Evolutionary conservation across 164 flowering plant species (phyloP), one percentile per base, ranked within the genome.

Genomic region (Dillenia turbinata): DNA sequence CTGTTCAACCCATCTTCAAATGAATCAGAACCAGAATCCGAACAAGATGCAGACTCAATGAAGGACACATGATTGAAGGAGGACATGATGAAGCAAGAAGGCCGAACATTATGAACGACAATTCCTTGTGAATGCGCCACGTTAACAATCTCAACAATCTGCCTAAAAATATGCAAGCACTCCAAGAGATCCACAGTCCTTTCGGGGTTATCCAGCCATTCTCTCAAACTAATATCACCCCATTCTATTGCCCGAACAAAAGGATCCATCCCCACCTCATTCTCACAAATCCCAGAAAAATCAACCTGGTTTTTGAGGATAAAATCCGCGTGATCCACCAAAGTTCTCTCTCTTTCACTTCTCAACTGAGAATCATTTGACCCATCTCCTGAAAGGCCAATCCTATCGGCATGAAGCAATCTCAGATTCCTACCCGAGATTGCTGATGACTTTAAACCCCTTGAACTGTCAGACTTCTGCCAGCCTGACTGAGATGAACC

Each of bases 51-150:
- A 14, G 99, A 95, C 69, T 92, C 97, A 14, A 95, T 86, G 69
- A 95, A 95, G 49, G 97, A 78, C 44, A 95, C 86, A 47, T 76
- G 95, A 66, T 87, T 95, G 75, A 81, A 85, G 15, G 94, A 85
- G 15, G 99, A 89, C 96, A 89, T 92, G 47, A 89, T 79, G 57
- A 95, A 95, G 75, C 97, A 92, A 0, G 99, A 95, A 14, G 99
- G 99, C 63, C 97, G 75, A 44, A 92, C 89, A 78, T 95, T 95
- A 16, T 89, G 86, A 45, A 92, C 87, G 45, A 85, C 89, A 56
- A 91, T 68, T 51, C 92, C 96, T 66, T 86, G 90, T 7, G 94
- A 84, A 74, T 95, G 99, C 16, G 97, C 96, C n/a, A 75, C 65
- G 65, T 82, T 77, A 60, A 89, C 94, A 61, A 82, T 85, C 62